These are phyloP conservation scores for Balansia obtecta DNA, from an alignment of 2,329 filamentous ascomycete genomes.

Conservation along the genomic window DNA sequence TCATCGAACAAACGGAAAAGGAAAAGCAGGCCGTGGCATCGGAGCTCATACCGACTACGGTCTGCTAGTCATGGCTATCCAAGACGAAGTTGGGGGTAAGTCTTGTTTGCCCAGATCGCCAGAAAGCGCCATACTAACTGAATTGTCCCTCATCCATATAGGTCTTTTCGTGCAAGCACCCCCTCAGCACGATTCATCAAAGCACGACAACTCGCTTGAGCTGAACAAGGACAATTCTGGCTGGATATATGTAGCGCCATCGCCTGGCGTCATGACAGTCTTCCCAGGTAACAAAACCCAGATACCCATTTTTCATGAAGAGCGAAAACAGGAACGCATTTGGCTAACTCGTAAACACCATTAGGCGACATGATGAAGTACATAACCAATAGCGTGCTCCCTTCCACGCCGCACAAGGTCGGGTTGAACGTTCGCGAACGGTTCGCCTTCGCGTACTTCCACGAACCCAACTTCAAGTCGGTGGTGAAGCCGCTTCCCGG, in stretches of 20 bases:
- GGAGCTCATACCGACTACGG: slow-evolving; percentile 41
- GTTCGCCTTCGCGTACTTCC: slow-evolving; percentile 38
- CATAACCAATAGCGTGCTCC: slow-evolving; percentile 31
- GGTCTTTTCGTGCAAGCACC: slow-evolving; percentile 34
- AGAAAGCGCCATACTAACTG: neutral
- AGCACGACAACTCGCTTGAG: slow-evolving; percentile 30
- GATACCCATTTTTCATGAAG: neutral
- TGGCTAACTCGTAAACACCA: neutral
- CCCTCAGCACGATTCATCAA: slow-evolving; percentile 25
- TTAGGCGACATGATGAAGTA: slow-evolving; percentile 40
- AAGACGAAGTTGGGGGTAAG: slow-evolving; percentile 35
- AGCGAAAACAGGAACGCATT: neutral
- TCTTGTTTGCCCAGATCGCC: neutral
- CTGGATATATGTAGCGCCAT: slow-evolving; percentile 36
- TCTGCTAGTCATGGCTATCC: slow-evolving; percentile 35
- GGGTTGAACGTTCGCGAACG: slow-evolving; percentile 34
- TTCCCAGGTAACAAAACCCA: slow-evolving; percentile 27
- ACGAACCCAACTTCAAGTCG: slow-evolving; percentile 36
- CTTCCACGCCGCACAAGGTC: slow-evolving; percentile 37
- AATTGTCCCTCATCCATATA: slow-evolving; percentile 4
- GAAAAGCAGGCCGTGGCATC: slow-evolving; percentile 35
- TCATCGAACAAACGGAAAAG: slow-evolving; percentile 32
- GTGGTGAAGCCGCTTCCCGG: slow-evolving; percentile 29
- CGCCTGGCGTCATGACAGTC: slow-evolving; percentile 31
- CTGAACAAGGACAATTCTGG: slow-evolving; percentile 30